These are phyloP conservation scores for Lophiotrema nucula DNA, from an alignment of 495 filamentous ascomycete genomes.

Conservation along the genomic window DNA sequence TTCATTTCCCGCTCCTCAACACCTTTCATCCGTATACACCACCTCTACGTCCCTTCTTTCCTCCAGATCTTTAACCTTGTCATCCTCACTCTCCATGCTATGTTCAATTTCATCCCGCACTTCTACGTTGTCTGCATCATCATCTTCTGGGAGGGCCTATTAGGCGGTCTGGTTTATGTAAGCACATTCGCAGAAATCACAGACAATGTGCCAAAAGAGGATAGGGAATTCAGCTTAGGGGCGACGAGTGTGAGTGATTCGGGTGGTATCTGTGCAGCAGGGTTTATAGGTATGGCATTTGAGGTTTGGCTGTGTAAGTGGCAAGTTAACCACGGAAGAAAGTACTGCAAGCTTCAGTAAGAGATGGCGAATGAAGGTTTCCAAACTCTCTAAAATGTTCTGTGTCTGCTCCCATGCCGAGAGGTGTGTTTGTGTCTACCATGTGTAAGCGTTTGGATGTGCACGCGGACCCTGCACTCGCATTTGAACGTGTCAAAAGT, in stretches of 20 bases:
- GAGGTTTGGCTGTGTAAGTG: conserved; percentile 79
- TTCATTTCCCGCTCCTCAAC: conserved; percentile 90
- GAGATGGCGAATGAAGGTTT: neutral
- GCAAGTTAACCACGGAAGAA: conserved; percentile 73
- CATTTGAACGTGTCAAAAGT: too few relatives aligned
- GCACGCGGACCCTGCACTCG: too few relatives aligned
- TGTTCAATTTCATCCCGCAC: conserved; percentile 75
- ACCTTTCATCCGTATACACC: conserved; percentile 77
- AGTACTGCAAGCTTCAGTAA: conserved; percentile 59
- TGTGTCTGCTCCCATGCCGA: neutral
- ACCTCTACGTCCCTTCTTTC: conserved; percentile 78
- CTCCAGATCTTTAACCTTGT: conserved; percentile 78
- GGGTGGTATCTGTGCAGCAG: conserved; percentile 84
- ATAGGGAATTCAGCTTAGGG: conserved; percentile 85
- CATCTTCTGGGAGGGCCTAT: conserved; percentile 92
- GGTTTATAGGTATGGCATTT: conserved; percentile 79
- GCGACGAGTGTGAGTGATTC: conserved; percentile 92
- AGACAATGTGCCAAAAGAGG: conserved; percentile 68
- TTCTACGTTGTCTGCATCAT: conserved; percentile 79
- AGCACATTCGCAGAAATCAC: conserved; percentile 93
- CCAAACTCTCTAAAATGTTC: neutral
- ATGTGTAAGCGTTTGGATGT: too few relatives aligned
- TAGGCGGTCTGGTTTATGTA: conserved; percentile 90
- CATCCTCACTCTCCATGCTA: conserved; percentile 69
- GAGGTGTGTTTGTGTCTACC: too few relatives aligned